A percentile compares a stretch with the other conserved stretches of the same genome.
These are phyloP conservation scores for Globisporangium cystogenes DNA, from an alignment of 352 stramenopile genomes.

Conservation along the genomic window DNA sequence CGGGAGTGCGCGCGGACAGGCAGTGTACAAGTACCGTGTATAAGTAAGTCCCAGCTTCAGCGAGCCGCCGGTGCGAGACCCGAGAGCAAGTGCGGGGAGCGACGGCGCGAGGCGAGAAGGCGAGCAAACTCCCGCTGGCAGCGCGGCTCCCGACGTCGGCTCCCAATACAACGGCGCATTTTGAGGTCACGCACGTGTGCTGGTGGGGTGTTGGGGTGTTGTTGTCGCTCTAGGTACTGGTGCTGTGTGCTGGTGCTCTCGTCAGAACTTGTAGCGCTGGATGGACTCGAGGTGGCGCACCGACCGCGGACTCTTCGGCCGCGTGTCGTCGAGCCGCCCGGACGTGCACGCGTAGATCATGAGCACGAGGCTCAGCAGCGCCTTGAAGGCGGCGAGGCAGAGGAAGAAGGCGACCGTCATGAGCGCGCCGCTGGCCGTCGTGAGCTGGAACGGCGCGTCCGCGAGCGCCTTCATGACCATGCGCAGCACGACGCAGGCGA, in stretches of 20 bases:
- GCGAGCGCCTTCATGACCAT: constrained; percentile 67
- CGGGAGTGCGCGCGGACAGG: constrained; percentile 11
- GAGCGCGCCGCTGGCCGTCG: constrained; percentile 31
- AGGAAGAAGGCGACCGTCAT: constrained; percentile 62
- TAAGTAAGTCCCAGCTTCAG: constrained; percentile 42
- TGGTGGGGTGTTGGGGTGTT: too few relatives aligned
- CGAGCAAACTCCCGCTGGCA: neutral
- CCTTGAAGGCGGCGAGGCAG: constrained; percentile 75
- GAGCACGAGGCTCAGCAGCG: constrained; percentile 61
- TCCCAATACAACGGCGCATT: constrained; percentile 10
- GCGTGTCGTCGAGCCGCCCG: constrained; percentile 56
- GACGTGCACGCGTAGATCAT: constrained; percentile 76
- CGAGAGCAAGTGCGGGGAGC: neutral
- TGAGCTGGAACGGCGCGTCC: constrained; percentile 33
- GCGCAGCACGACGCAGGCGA: constrained; percentile 91
- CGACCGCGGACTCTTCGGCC: constrained; percentile 57
- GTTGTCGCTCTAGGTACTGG: too few relatives aligned
- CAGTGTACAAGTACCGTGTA: constrained; percentile 62
- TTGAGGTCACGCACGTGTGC: neutral
- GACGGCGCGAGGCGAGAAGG: too few relatives aligned
- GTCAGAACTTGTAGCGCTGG: constrained; percentile 35
- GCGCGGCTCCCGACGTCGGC: too few relatives aligned
- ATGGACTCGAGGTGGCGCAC: constrained; percentile 57
- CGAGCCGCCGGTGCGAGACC: neutral
- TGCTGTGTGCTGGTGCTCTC: neutral